Conservation (phyloP, 108 stramenopile genomes). For the Cyclotella sp. region DNA sequence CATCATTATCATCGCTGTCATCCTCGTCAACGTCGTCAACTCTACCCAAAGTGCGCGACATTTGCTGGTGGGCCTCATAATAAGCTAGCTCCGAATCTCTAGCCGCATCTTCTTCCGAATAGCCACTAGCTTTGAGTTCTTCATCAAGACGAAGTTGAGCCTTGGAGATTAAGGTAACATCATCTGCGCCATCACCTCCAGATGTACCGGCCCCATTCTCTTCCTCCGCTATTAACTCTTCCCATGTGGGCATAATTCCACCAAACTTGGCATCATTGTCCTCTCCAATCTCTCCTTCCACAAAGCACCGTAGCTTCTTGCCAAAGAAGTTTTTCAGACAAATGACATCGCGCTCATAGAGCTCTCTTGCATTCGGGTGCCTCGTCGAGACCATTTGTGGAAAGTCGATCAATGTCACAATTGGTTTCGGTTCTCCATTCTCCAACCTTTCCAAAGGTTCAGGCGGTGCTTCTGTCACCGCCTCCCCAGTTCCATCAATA, state of each 20-base stretch:
- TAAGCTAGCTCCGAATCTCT: conserved; percentile 82
- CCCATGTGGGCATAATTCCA: conserved; percentile 69
- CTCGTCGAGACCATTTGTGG: conserved; percentile 98
- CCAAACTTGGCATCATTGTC: conserved; percentile 27
- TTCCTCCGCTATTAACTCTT: conserved; percentile 48
- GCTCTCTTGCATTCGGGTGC: conserved; percentile 96
- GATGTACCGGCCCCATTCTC: conserved; percentile 18
- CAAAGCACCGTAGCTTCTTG: conserved; percentile 81
- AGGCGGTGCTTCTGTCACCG: conserved; percentile 61
- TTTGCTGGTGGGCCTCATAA: conserved; percentile 52
- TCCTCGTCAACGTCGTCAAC: conserved; percentile 58
- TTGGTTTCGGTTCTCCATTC: conserved; percentile 83
- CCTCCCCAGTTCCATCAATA: conserved; percentile 69
- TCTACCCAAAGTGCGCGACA: conserved; percentile 50
- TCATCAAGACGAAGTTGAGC: conserved; percentile 76
- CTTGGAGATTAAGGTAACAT: conserved; percentile 47
- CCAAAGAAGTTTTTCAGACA: conserved; percentile 90
- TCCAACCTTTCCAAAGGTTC: conserved; percentile 70
- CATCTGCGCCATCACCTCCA: conserved; percentile 46
- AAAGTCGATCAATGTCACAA: conserved; percentile 98
- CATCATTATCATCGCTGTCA: conserved; percentile 35
- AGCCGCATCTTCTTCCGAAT: conserved; percentile 69
- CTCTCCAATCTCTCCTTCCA: conserved; percentile 61
- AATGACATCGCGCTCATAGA: conserved; percentile 92
- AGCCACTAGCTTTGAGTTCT: conserved; percentile 83